Evolutionary conservation across 2,329 filamentous ascomycete genomes (phyloP).

Genomic region (Cercospora sesami): DNA sequence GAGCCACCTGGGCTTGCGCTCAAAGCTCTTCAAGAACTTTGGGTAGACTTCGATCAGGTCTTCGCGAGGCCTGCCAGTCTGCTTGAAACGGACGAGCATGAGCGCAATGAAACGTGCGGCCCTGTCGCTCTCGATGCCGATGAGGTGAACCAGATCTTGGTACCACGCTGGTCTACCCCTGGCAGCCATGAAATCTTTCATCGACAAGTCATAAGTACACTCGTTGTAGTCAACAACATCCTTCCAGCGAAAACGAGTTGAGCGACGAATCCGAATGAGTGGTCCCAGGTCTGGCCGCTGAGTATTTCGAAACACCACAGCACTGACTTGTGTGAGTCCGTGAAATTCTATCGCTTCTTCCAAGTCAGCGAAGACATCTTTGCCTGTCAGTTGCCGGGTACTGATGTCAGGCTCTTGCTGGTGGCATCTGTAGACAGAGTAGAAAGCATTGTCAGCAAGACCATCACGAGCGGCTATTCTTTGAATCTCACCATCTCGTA

Average conservation of each 20-base stretch:
- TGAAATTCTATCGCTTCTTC: constrained; percentile 13
- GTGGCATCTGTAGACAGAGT: constrained; percentile 18
- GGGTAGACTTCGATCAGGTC: constrained; percentile 2
- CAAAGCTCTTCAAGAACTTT: constrained; percentile 17
- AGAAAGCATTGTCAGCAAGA: constrained; percentile 11
- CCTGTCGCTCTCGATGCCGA: constrained; percentile 16
- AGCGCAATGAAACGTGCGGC: constrained; percentile 17
- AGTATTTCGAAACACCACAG: constrained; percentile 10
- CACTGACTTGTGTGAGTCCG: constrained; percentile 8
- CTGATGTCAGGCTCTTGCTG: not conserved
- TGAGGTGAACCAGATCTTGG: constrained; percentile 19
- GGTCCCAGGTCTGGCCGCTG: not conserved
- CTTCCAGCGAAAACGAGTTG: constrained; percentile 5
- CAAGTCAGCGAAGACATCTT: constrained; percentile 8
- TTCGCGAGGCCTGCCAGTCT: constrained; percentile 1
- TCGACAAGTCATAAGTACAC: constrained; percentile 9
- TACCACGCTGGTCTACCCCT: constrained; percentile 13
- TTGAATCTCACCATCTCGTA: constrained; percentile 12
- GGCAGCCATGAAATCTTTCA: constrained; percentile 14
- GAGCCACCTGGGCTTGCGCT: not conserved
- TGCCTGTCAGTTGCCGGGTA: constrained; percentile 1
- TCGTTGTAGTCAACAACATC: constrained; percentile 7
- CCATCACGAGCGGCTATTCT: constrained; percentile 17
- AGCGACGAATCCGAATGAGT: constrained; percentile 14
- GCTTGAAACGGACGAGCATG: constrained; percentile 3